Evolutionary conservation across 164 flowering plant genomes (phyloP), one percentile per base, ranked within the genome.

Genomic region (Chimonanthus praecox): DNA sequence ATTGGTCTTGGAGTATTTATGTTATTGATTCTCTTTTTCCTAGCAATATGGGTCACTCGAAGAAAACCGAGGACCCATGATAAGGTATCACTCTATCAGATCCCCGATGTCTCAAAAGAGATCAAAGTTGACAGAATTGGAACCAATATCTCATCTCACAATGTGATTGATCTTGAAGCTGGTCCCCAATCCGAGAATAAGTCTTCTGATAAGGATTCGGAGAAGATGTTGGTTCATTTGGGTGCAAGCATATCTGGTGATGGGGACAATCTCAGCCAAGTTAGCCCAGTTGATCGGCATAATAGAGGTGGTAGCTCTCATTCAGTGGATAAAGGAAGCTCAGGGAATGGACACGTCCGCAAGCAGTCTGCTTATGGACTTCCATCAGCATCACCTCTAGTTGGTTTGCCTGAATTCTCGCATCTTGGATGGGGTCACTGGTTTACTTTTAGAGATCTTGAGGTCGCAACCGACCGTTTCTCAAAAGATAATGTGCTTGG

Each of bases 401-500:
- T 89, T 77, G 98, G 98, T 61, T 80, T 93, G 78, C 98, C 98
- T 33, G 98, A 93, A 82, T 72, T 83, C 47, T 91, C 98, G 5
- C 97, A 90, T 80, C 94, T 93, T 80, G 98, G 97, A 4, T 93
- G 98, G 98, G 98, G 98, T 44, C 98, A 91, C 73, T 93, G 98
- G 97, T 93, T 93, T 79, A 93, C 98, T 11, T 89, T 93, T 33
- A 82, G 98, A 75, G 97, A 93, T 78, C 94, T 93, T 66, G 84
- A 91, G 47, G 73, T 77, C 50, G 93, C 92, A 3, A 93, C 98
- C 2, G 83, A 81, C 67, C 88, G 88, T 45, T 91, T 93, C 75
- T 80, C 95, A 1, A 75, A 70, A 69, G 77, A 75, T 7, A 86
- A 91, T 85, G 78, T 90, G 50, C 80, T 93, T 76, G 98, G 98